Evolutionary conservation across 2,329 filamentous ascomycete genomes (phyloP).

Genomic region (Zalaria obscura): DNA sequence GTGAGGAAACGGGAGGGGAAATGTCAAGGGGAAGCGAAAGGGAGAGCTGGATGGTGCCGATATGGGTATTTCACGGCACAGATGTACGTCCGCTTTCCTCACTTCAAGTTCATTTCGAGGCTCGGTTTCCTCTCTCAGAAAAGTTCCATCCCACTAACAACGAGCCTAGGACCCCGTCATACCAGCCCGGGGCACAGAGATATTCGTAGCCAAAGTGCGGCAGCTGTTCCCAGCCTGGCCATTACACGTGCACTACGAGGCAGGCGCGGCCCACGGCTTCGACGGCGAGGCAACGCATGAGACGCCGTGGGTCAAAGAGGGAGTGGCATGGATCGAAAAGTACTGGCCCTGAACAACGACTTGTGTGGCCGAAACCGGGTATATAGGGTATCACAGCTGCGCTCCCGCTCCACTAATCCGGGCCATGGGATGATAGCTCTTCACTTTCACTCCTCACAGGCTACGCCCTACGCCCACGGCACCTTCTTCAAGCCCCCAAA

Average conservation of each 20-base stretch:
- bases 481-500: conserved; percentile 6
- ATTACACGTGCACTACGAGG: neutral
- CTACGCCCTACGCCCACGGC: conserved; percentile 2
- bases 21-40: neutral
- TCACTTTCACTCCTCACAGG: too few species aligned
- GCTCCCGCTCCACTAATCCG: too few species aligned
- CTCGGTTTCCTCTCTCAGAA: too few species aligned
- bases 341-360: conserved; percentile 10
- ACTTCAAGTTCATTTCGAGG: too few species aligned
- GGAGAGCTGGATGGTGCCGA: neutral
- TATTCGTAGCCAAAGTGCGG: neutral
- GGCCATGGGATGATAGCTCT: too few species aligned
- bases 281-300: conserved; percentile 1
- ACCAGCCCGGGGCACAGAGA: neutral
- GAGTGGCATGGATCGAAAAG: conserved; percentile 11
- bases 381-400: too few species aligned
- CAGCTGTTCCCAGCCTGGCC: neutral
- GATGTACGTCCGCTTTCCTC: too few species aligned
- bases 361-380: neutral
- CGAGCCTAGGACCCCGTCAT: neutral
- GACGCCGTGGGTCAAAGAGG: conserved; percentile 16
- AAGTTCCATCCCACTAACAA: too few species aligned
- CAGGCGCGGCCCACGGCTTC: neutral
- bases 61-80: neutral
- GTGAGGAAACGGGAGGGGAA: neutral